Evolutionary conservation across 1,139 yeast species (phyloP).

Genomic region (Hemisphaericaspora xylanilytica): DNA sequence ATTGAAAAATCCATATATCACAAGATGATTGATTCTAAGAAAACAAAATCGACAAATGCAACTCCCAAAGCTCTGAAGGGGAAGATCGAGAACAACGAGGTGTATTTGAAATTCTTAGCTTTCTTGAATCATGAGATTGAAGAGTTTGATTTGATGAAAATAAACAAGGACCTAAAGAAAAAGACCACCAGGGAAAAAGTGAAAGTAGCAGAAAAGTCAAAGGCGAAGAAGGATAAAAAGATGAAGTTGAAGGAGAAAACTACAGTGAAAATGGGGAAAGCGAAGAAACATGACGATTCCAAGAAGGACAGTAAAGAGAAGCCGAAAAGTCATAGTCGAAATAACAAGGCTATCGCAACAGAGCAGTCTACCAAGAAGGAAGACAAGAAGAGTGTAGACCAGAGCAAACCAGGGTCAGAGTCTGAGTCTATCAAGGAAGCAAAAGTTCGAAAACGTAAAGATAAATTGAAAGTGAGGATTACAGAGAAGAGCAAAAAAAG

Average conservation of each 20-base stretch:
- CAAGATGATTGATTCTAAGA: slow-evolving; percentile 18
- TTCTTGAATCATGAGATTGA: slow-evolving; percentile 13
- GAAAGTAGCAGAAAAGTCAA: slow-evolving; percentile 10
- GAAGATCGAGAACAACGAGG: slow-evolving; percentile 14
- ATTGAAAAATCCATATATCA: slow-evolving; percentile 24
- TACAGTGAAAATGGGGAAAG: background rate
- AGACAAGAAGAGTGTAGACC: too few species aligned
- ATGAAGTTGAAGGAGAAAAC: background rate
- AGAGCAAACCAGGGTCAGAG: too few species aligned
- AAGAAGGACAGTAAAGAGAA: background rate
- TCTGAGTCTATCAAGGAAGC: too few species aligned
- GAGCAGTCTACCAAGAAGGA: too few species aligned
- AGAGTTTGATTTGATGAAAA: slow-evolving; percentile 14
- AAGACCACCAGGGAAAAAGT: background rate
- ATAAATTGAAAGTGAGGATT: too few species aligned
- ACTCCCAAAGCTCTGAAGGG: slow-evolving; percentile 14
- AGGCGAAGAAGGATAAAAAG: slow-evolving; percentile 6
- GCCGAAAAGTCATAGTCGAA: too few species aligned
- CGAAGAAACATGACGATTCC: background rate
- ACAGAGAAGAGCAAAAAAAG: too few species aligned
- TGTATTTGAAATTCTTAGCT: slow-evolving; percentile 11
- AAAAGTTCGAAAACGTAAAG: too few species aligned
- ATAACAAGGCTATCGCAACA: too few species aligned
- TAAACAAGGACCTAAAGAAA: slow-evolving; percentile 7
- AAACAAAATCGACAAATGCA: slow-evolving; percentile 1